phyloP scores from a whole-genome alignment of 257 asterid species.

The Solanum appendiculatum region DNA sequence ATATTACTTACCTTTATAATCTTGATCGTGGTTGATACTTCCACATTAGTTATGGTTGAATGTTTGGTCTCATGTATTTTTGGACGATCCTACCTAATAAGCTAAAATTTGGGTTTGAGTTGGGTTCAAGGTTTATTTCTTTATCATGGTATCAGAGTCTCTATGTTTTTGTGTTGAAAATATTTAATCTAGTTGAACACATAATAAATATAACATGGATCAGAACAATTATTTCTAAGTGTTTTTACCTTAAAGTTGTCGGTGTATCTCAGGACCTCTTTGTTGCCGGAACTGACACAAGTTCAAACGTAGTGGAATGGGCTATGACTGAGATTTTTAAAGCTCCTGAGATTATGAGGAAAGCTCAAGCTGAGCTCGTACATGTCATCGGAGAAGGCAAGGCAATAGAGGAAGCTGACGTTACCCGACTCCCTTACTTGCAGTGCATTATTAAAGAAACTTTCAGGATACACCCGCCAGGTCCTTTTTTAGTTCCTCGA shows the following conservation, averaged over 20 bases:
- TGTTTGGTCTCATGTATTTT: no score
- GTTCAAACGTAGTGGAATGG: background rate
- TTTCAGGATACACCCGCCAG: background rate
- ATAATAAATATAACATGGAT: background rate
- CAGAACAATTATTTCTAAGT: background rate
- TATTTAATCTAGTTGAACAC: background rate
- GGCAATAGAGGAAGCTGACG: background rate
- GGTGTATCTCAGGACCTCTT: background rate
- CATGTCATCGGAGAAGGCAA: background rate
- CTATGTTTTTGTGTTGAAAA: background rate
- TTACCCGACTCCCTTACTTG: background rate
- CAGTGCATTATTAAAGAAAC: background rate
- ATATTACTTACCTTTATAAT: background rate
- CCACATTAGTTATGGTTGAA: no score
- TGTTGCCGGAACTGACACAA: background rate
- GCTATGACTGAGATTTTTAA: slow-evolving; percentile 1
- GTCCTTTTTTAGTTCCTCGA: background rate
- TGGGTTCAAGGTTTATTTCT: no score
- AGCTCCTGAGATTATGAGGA: background rate
- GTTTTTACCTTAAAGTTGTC: background rate
- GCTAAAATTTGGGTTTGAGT: no score
- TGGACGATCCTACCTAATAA: no score
- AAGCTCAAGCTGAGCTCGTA: background rate
- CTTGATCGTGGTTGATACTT: background rate
- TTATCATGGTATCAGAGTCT: no score